Percentiles rank a stretch among this genome's conserved stretches.
Conservation (phyloP, 345 rosid genomes). For the Dimocarpus longan region DNA sequence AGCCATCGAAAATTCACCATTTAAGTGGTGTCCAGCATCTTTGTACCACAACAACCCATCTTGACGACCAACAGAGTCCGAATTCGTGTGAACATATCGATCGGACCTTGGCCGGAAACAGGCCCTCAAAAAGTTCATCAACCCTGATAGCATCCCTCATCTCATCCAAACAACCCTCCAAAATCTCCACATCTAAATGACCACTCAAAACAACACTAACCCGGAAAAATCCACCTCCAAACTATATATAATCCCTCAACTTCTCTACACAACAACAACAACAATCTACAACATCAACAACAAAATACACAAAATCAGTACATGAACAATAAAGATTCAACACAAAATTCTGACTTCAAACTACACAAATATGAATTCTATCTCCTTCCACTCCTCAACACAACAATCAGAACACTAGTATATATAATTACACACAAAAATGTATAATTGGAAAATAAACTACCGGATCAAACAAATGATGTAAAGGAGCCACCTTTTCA, state of each 20-base stretch:
- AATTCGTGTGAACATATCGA: constrained; percentile 49
- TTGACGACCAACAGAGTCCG: constrained; percentile 73
- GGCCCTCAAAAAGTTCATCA: constrained; percentile 79
- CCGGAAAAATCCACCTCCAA: constrained; percentile 12
- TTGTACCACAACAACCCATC: constrained; percentile 85
- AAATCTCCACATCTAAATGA: constrained; percentile 54
- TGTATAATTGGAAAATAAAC: constrained; percentile 15
- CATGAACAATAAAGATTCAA: background rate
- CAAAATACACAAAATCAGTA: constrained; percentile 16
- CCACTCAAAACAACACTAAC: constrained; percentile 21
- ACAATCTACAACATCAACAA: constrained; percentile 29
- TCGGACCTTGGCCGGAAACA: constrained; percentile 84
- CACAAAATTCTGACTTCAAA: constrained; percentile 7
- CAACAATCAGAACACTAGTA: background rate
- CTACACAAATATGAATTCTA: constrained; percentile 13
- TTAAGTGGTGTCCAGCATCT: constrained; percentile 70
- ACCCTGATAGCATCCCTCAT: constrained; percentile 96
- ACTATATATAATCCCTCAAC: constrained; percentile 8
- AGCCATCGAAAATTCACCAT: constrained; percentile 92
- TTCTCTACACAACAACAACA: constrained; percentile 20
- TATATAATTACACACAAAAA: background rate
- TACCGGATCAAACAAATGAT: constrained; percentile 33
- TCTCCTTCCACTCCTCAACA: constrained; percentile 17
- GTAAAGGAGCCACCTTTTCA: constrained; percentile 27
- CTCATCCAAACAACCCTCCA: constrained; percentile 64